Conservation (phyloP, 192 early-diverging fungal species). For the Neocallimastix lanati region DNA sequence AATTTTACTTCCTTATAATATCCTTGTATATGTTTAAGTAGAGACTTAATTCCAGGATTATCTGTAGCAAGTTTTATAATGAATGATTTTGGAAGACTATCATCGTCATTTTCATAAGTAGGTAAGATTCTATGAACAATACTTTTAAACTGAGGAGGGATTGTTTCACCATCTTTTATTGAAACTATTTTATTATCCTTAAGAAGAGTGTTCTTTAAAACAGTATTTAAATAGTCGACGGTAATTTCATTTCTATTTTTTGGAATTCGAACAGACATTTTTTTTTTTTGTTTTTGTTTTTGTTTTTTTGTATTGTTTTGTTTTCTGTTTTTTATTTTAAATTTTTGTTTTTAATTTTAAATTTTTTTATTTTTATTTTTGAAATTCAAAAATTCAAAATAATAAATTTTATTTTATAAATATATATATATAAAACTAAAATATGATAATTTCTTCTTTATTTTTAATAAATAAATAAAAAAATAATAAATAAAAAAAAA, state of each 20-base stretch:
- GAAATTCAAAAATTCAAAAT: too few relatives aligned
- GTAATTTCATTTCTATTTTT: neutral
- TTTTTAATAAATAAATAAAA: too few relatives aligned
- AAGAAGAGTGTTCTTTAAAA: neutral
- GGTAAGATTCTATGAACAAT: neutral
- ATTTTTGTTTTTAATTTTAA: too few relatives aligned
- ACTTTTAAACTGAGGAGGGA: neutral
- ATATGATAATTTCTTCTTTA: too few relatives aligned
- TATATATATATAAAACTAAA: too few relatives aligned
- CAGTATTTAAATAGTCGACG: neutral
- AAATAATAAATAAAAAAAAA: too few relatives aligned
- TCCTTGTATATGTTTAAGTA: neutral
- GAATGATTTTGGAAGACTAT: neutral
- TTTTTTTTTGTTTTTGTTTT: neutral
- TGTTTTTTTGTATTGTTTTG: too few relatives aligned
- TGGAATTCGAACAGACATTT: neutral
- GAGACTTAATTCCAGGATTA: neutral
- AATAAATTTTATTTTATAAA: too few relatives aligned
- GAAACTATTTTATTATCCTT: neutral
- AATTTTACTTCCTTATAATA: neutral
- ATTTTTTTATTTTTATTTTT: too few relatives aligned
- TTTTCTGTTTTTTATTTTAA: too few relatives aligned
- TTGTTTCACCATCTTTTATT: neutral
- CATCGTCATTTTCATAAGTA: neutral
- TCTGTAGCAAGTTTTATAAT: neutral